These are phyloP conservation scores for Omphalotus guepiniiformis DNA, from an alignment of 768 basidiomycete genomes.

Conservation along the genomic window DNA sequence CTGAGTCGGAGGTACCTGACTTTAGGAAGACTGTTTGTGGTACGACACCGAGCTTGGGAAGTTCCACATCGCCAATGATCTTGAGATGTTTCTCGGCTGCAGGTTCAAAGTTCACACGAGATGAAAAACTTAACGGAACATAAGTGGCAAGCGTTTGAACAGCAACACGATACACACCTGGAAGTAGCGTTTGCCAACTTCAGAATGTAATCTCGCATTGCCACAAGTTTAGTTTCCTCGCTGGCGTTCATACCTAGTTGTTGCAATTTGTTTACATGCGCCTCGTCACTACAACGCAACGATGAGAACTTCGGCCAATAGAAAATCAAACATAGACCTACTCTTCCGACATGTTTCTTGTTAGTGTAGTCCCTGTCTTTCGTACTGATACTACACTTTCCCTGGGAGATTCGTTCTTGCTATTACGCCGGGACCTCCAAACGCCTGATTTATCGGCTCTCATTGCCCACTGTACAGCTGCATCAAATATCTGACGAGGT, in stretches of 20 bases:
- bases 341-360: slow-evolving; percentile 72
- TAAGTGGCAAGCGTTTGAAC: not conserved
- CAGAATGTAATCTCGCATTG: slow-evolving; percentile 84
- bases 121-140: slow-evolving; percentile 49
- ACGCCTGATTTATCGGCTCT: slow-evolving; percentile 75
- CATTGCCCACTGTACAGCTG: slow-evolving; percentile 86
- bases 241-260: slow-evolving; percentile 80
- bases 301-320: not conserved
- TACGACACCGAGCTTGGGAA: slow-evolving; percentile 85
- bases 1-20: slow-evolving; percentile 39
- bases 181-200: slow-evolving; percentile 78
- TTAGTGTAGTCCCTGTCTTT: slow-evolving; percentile 42
- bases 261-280: slow-evolving; percentile 70
- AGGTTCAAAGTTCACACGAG: slow-evolving; percentile 57
- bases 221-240: slow-evolving; percentile 84
- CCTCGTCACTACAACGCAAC: slow-evolving; percentile 58
- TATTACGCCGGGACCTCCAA: slow-evolving; percentile 47
- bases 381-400: slow-evolving; percentile 69
- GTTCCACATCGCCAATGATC: slow-evolving; percentile 62
- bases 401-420: slow-evolving; percentile 61
- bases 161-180: slow-evolving; percentile 44
- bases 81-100: slow-evolving; percentile 63
- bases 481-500: slow-evolving; percentile 74
- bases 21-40: slow-evolving; percentile 90
- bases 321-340: slow-evolving; percentile 24